Conservation (phyloP, 345 rosid genomes). For the Stellera chamaejasme region DNA sequence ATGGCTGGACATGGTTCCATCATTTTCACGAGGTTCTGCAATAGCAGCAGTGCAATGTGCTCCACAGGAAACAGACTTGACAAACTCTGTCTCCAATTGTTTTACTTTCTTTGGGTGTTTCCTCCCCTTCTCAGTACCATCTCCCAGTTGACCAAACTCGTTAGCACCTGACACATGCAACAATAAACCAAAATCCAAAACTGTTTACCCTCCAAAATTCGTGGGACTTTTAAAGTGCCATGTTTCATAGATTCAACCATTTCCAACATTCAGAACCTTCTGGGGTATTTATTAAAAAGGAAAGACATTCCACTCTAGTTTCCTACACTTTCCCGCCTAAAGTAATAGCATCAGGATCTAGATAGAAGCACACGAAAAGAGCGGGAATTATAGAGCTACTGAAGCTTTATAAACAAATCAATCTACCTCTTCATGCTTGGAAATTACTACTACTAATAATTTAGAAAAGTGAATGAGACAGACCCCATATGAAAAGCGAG, state of each 20-base stretch:
- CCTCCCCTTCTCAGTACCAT: conserved; percentile 83
- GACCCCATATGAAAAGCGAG: conserved; percentile 96
- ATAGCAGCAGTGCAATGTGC: conserved; percentile 89
- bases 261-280: neutral
- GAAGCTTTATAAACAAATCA: neutral
- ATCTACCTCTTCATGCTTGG: neutral
- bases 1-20: conserved; percentile 50
- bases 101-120: conserved; percentile 75
- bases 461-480: conserved; percentile 3
- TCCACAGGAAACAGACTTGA: conserved; percentile 88
- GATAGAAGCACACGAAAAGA: neutral
- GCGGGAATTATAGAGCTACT: neutral
- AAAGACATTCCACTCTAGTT: no score
- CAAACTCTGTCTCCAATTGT: conserved; percentile 74
- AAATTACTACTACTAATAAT: no score
- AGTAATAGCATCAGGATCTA: neutral
- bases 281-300: neutral
- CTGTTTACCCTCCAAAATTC: no score
- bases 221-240: no score
- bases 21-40: conserved; percentile 71
- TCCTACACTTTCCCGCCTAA: no score
- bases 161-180: conserved; percentile 51
- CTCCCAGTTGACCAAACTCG: conserved; percentile 97
- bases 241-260: no score
- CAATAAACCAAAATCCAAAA: conserved; percentile 1